Conservation (phyloP, 495 filamentous ascomycete species). For the Pseudomonodictys pantanalensis region DNA sequence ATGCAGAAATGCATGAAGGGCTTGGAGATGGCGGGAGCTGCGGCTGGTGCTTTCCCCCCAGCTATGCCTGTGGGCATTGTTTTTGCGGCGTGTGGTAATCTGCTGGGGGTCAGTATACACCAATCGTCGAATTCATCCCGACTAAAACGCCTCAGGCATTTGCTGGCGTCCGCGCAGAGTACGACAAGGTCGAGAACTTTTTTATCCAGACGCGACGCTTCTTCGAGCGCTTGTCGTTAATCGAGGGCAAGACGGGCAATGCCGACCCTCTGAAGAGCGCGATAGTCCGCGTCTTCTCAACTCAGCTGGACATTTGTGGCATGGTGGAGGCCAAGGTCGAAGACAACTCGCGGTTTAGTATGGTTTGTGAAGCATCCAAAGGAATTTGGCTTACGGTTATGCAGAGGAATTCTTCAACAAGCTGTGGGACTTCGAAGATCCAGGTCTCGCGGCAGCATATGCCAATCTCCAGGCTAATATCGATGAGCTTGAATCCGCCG, state of each 20-base stretch:
- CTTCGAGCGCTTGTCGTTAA: slow-evolving; percentile 33
- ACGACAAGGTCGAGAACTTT: slow-evolving; percentile 34
- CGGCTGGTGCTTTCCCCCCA: slow-evolving; percentile 4
- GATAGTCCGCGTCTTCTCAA: slow-evolving; percentile 3
- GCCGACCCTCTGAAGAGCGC: not conserved
- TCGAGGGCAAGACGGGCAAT: slow-evolving; percentile 17
- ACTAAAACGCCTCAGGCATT: slow-evolving; percentile 25
- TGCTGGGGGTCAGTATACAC: not conserved
- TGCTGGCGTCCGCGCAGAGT: slow-evolving; percentile 35
- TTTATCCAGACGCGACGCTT: slow-evolving; percentile 34
- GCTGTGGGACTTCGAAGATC: not conserved
- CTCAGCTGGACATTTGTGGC: not conserved
- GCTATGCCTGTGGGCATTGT: slow-evolving; percentile 11
- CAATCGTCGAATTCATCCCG: not conserved
- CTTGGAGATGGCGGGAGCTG: not conserved
- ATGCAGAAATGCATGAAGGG: slow-evolving; percentile 1
- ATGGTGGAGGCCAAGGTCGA: not conserved
- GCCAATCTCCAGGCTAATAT: not conserved
- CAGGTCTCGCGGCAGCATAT: not conserved
- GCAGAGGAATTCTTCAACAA: slow-evolving; percentile 2
- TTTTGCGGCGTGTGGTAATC: not conserved
- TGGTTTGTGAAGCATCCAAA: not conserved
- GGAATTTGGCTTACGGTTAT: not conserved
- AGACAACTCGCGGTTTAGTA: not conserved
- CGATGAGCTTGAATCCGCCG: slow-evolving; percentile 1